Evolutionary conservation across 2,329 filamentous ascomycete genomes (phyloP), one percentile per base, ranked within the genome.

Genomic region (Pseudogymnoascus sp.): DNA sequence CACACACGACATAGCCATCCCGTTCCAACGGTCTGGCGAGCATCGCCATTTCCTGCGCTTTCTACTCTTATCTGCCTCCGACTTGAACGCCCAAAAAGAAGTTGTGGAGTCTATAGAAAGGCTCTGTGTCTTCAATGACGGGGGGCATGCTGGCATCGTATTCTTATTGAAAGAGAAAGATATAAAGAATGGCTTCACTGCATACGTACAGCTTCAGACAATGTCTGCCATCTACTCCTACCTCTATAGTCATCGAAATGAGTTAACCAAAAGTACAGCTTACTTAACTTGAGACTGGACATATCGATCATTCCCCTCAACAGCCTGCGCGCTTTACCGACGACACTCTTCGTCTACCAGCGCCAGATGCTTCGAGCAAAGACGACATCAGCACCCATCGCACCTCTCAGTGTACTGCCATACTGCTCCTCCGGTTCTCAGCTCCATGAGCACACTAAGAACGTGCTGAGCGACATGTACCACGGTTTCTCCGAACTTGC

Each of bases 391-490:
- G 44, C 42, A 21, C 35, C 27, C 13, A 27, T 63, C 25, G 63
- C 66, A 12, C 63, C 70, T 10, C 61, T 61, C 6, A 61, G 60
- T 13, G 65, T 74, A 8, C 66, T 74, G 5, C 68, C 70, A 39
- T 71, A 67, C 38, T 72, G 70, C 59, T 68, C 68, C 3, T 60
- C 65, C 15, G 66, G 66, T 21, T 63, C 65, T 9, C 67, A 66
- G 1, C 66, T 74, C 13, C 64, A 67, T 36, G 71, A 73, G 58
- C 71, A 73, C 62, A 63, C 67, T 6, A 67, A 66, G 33, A 71
- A 74, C 63, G 59, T 74, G 5, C 61, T 74, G 35, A 71, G 68
- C 39, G 72, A 74, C 62, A 60, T 70, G 8, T 70, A 63, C 62
- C 62, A 65, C 27, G 69, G 66, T 39, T 62, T 74, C 42, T 62